Conservation (phyloP, 805 yeast genomes). For the Geotrichum ghanense region DNA sequence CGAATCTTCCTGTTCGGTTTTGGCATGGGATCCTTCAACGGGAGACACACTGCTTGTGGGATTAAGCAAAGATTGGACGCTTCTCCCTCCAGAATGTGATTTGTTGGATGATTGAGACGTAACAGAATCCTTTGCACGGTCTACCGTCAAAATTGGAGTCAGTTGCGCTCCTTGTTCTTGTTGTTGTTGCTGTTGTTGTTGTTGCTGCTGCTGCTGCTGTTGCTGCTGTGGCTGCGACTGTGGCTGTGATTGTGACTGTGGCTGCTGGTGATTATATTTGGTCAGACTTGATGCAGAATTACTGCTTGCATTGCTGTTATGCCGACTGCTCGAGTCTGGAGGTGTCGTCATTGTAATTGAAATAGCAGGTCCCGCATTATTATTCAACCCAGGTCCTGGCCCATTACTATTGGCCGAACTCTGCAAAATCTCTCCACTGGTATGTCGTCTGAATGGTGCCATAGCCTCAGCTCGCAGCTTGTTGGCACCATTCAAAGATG, state of each 20-base stretch:
- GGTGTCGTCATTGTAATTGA: slow-evolving; percentile 1
- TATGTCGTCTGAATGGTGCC: slow-evolving; percentile 1
- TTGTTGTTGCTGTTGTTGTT: no score
- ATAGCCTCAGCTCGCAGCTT: neutral
- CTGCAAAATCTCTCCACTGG: slow-evolving; percentile 1
- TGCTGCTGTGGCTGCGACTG: neutral
- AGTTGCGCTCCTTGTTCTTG: no score
- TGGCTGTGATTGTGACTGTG: neutral
- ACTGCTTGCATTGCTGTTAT: slow-evolving; percentile 1
- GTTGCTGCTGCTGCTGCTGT: neutral
- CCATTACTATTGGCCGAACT: neutral
- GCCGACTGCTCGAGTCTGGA: slow-evolving; percentile 1
- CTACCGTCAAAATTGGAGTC: no score
- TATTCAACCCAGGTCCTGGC: neutral
- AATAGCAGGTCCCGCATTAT: neutral
- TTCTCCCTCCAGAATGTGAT: neutral
- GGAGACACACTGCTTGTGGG: neutral
- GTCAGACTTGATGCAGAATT: neutral
- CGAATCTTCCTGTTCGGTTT: neutral
- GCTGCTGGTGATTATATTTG: neutral
- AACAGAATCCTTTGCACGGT: neutral
- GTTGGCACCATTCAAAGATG: neutral
- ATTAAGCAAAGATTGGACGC: slow-evolving; percentile 1
- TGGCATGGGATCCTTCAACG: neutral
- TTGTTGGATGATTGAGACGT: neutral